Percentiles rank a stretch among this genome's conserved stretches.
These are phyloP conservation scores for Picea glauca DNA, from an alignment of 75 land plant species.

Conservation along the genomic window DNA sequence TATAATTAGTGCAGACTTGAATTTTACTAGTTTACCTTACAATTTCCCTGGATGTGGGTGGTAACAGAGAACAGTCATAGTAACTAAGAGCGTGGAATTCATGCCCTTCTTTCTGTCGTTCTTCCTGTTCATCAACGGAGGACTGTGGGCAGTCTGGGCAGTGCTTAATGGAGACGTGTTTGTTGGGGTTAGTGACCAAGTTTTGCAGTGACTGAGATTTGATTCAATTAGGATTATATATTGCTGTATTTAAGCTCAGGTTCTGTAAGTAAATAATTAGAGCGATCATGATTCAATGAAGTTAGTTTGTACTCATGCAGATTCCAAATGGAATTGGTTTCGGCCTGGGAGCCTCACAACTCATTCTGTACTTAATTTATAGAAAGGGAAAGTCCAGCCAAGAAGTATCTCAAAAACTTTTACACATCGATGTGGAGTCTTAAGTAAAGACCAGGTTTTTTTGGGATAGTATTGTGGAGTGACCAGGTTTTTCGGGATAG, in stretches of 20 bases:
- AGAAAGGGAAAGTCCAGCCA: not conserved
- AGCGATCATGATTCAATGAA: too few species aligned
- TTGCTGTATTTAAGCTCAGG: too few species aligned
- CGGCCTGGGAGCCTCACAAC: slow-evolving; percentile 30
- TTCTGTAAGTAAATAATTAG: too few species aligned
- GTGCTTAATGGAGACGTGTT: slow-evolving; percentile 44
- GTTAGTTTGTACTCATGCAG: slow-evolving; percentile 7
- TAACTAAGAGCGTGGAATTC: slow-evolving; percentile 69
- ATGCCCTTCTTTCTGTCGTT: slow-evolving; percentile 81
- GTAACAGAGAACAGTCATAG: slow-evolving; percentile 54
- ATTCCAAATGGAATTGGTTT: slow-evolving; percentile 44
- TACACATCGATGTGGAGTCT: too few species aligned
- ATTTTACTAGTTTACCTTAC: not conserved
- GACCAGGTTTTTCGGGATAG: too few species aligned
- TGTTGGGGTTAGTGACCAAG: slow-evolving; percentile 47
- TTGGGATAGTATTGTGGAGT: too few species aligned
- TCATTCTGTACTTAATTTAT: slow-evolving; percentile 29
- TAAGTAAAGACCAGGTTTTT: too few species aligned
- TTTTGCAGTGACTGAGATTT: too few species aligned
- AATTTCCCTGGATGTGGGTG: too few species aligned
- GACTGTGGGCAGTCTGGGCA: slow-evolving; percentile 53
- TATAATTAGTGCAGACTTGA: not conserved
- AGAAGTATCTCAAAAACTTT: too few species aligned
- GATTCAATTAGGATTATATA: too few species aligned
- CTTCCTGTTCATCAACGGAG: slow-evolving; percentile 68